Evolutionary conservation across 345 rosid genomes (phyloP), one percentile per base, ranked within the genome.

Genomic region (Hibiscus mutabilis): DNA sequence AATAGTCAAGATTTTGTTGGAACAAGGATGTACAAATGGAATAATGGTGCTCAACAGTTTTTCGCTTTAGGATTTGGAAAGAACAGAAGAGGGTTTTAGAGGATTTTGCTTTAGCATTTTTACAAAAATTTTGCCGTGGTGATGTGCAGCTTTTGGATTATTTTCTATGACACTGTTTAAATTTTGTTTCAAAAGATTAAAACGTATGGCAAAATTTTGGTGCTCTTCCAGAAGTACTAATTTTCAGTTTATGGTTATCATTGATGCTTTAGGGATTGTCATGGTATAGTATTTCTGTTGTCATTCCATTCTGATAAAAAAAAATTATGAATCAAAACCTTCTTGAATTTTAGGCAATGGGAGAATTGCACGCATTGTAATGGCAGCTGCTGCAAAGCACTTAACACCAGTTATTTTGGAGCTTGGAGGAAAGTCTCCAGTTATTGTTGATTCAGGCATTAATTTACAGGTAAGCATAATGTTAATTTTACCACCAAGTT

Each of bases 371-470:
- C 96, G 93, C 33, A 79, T 96, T 78, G 87, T 96, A 77, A 89
- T 92, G 98, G 79, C 88, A 15, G 97, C 99, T 75, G 99, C 98
- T 68, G 97, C 98, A 9, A 96, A 87, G 83, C 90, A 96, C 84
- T 93, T 96, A 22, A 96, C 99, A 57, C 99, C 99, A 0, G 98
- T 96, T 71, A 60, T 86, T 42, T 77, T 96, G 80, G 99, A 96
- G 84, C 97, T 92, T 51, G 99, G 99, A 77, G 98, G 99, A 73
- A 96, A 96, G 78, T 85, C 79, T 76, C 98, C 99, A 11, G 98
- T 83, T 60, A 85, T 96, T 42, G 80, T 96, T 71, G 99, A 92
- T 84, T 84, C 92, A 4, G 84, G 75, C 74, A 76, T 88, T 70
- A 74, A 96, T 79, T 79, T 92, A 71, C 80, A 88, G 77, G 97